These are phyloP conservation scores for Brettanomyces sp. DNA, from an alignment of 805 yeast species.

Conservation along the genomic window DNA sequence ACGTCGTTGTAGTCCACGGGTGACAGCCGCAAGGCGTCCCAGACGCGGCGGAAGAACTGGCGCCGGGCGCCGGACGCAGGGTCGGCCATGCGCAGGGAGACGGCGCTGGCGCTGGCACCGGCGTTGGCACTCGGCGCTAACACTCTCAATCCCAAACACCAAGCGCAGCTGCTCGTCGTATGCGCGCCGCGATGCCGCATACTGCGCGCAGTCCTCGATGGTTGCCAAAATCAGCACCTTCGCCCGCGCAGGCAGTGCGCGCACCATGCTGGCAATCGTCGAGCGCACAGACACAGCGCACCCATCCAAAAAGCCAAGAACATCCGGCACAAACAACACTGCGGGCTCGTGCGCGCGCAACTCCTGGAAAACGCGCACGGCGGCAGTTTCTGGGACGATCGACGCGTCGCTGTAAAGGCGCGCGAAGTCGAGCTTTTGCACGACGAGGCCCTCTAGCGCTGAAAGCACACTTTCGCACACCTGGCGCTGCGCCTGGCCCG, in stretches of 20 bases:
- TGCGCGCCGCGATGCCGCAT: slow-evolving; percentile 21
- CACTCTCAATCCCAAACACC: slow-evolving; percentile 51
- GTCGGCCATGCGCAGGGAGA: slow-evolving; percentile 16
- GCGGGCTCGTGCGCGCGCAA: slow-evolving; percentile 87
- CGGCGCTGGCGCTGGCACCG: too few species aligned
- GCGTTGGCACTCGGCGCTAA: slow-evolving; percentile 16
- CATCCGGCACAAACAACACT: slow-evolving; percentile 71
- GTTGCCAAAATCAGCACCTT: slow-evolving; percentile 48
- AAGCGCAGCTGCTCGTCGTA: slow-evolving; percentile 35
- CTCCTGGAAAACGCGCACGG: slow-evolving; percentile 78
- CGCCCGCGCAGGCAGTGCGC: slow-evolving; percentile 63
- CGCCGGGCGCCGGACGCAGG: slow-evolving; percentile 41
- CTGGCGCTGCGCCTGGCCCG: slow-evolving; percentile 84
- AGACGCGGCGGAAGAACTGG: slow-evolving; percentile 46
- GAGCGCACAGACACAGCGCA: slow-evolving; percentile 63
- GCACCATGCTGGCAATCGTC: slow-evolving; percentile 59
- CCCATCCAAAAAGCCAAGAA: slow-evolving; percentile 66
- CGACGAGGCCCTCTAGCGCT: slow-evolving; percentile 79
- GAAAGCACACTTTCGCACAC: slow-evolving; percentile 74
- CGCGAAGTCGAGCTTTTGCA: slow-evolving; percentile 78
- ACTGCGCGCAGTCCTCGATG: slow-evolving; percentile 6
- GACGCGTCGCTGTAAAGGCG: slow-evolving; percentile 69
- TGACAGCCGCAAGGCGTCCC: slow-evolving; percentile 47
- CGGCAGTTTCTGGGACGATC: slow-evolving; percentile 70
- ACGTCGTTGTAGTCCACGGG: slow-evolving; percentile 67